phyloP scores from a whole-genome alignment of 345 rosid genomes.

The Pseudoturritis turrita region DNA sequence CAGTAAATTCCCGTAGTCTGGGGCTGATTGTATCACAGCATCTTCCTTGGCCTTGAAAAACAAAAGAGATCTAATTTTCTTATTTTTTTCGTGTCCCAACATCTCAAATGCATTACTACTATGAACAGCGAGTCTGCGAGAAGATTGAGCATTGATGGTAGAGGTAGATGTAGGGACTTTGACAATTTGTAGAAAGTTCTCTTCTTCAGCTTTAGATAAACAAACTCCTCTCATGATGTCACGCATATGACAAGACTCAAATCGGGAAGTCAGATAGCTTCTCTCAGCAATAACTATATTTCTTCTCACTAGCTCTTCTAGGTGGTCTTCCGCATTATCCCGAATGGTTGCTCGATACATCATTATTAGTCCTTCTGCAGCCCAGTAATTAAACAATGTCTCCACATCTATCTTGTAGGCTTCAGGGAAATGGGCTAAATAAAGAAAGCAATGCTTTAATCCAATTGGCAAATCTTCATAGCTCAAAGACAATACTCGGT shows the following conservation, averaged over 20 bases:
- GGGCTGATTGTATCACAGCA: neutral
- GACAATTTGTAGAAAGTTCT: conserved; percentile 6
- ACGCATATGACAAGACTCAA: neutral
- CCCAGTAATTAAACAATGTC: conserved; percentile 34
- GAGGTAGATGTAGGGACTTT: neutral
- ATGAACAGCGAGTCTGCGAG: conserved; percentile 1
- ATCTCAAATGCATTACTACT: neutral
- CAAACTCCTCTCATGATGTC: conserved; percentile 30
- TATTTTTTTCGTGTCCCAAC: neutral
- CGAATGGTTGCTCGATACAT: conserved; percentile 1
- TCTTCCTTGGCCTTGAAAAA: neutral
- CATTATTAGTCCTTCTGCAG: conserved; percentile 31
- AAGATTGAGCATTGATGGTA: conserved; percentile 6
- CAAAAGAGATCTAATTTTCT: conserved; percentile 5
- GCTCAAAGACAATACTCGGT: conserved; percentile 7
- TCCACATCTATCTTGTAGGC: conserved; percentile 17
- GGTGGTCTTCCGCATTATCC: conserved; percentile 20
- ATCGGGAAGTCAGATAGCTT: neutral
- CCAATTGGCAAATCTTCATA: conserved; percentile 4
- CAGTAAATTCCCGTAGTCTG: conserved; percentile 7
- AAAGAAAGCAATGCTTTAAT: conserved; percentile 23
- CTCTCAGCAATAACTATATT: conserved; percentile 32
- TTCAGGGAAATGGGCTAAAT: conserved; percentile 18
- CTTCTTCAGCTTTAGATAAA: conserved; percentile 23
- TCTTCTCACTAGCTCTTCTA: conserved; percentile 29